A percentile compares a stretch with the other conserved stretches of the same genome.
These are phyloP conservation scores for Ramaria rubella DNA, from an alignment of 768 basidiomycete genomes.

Conservation along the genomic window DNA sequence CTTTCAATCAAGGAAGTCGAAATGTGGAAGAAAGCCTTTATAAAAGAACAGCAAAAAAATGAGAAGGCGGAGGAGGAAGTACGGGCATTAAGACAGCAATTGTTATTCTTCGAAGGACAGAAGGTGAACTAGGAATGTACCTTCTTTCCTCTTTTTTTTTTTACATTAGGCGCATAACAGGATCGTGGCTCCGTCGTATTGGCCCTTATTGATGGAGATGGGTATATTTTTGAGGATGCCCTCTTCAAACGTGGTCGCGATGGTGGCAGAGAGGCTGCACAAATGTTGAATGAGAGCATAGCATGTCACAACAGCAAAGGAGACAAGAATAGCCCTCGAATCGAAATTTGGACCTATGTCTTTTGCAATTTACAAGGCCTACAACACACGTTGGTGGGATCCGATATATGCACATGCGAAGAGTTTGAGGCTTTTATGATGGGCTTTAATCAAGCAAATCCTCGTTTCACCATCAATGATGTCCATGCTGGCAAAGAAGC, in stretches of 20 bases:
- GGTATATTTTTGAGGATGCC: slow-evolving; percentile 48
- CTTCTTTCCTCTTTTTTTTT: background rate
- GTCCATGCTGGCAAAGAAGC: slow-evolving; percentile 68
- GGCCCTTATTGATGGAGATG: slow-evolving; percentile 56
- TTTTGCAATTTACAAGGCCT: slow-evolving; percentile 11
- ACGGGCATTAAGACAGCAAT: background rate
- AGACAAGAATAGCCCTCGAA: slow-evolving; percentile 47
- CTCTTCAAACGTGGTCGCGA: slow-evolving; percentile 48
- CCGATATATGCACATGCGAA: slow-evolving; percentile 13
- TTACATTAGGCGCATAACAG: background rate
- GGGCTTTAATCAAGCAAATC: slow-evolving; percentile 65
- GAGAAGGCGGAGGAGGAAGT: background rate
- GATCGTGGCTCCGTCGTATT: slow-evolving; percentile 9
- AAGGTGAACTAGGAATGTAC: background rate
- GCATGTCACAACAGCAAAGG: slow-evolving; percentile 44
- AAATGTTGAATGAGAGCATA: slow-evolving; percentile 33
- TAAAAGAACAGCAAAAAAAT: slow-evolving; percentile 1
- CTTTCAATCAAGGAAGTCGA: slow-evolving; percentile 1
- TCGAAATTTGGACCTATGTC: slow-evolving; percentile 8
- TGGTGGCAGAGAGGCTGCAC: slow-evolving; percentile 54
- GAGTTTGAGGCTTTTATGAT: slow-evolving; percentile 58
- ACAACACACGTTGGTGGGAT: slow-evolving; percentile 7
- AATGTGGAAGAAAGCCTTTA: slow-evolving; percentile 9
- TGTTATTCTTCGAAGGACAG: background rate
- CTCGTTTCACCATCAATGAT: slow-evolving; percentile 63